phyloP scores from a whole-genome alignment of 768 basidiomycete genomes.

The Phaeotremella skinneri region DNA sequence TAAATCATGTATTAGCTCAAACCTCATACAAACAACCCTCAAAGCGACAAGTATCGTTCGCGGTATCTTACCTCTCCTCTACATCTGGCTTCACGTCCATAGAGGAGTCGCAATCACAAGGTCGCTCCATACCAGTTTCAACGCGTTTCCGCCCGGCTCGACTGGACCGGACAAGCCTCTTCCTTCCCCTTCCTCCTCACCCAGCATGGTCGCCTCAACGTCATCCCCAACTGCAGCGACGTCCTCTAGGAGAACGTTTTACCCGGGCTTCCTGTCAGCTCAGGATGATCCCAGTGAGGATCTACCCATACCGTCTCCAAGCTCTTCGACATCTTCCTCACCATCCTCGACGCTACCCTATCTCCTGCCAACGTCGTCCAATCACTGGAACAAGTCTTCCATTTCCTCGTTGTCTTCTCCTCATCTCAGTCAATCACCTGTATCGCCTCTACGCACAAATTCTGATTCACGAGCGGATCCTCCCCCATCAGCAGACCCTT shows the following conservation, averaged over 20 bases:
- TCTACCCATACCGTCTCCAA: not conserved
- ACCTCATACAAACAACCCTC: too few species aligned
- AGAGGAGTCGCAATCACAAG: too few species aligned
- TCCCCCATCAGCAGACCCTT: not conserved
- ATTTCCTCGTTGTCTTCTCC: not conserved
- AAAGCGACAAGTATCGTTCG: too few species aligned
- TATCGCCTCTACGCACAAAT: slow-evolving; percentile 4
- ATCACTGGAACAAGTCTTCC: not conserved
- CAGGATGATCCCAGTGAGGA: slow-evolving; percentile 5
- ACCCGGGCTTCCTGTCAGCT: slow-evolving; percentile 13
- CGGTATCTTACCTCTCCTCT: too few species aligned
- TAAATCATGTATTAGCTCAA: too few species aligned
- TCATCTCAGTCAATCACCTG: too few species aligned
- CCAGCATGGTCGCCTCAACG: not conserved
- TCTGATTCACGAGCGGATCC: not conserved
- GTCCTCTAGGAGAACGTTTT: not conserved
- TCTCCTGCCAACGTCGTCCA: slow-evolving; percentile 5
- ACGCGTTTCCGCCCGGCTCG: too few species aligned
- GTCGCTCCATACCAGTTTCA: too few species aligned
- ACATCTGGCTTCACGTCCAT: too few species aligned
- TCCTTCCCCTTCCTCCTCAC: not conserved
- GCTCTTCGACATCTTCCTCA: slow-evolving; percentile 11
- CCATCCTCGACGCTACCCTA: slow-evolving; percentile 15
- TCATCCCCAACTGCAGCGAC: not conserved
- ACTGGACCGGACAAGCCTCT: not conserved